Conservation (phyloP, 768 basidiomycete genomes). For the Auriscalpium vulgare region DNA sequence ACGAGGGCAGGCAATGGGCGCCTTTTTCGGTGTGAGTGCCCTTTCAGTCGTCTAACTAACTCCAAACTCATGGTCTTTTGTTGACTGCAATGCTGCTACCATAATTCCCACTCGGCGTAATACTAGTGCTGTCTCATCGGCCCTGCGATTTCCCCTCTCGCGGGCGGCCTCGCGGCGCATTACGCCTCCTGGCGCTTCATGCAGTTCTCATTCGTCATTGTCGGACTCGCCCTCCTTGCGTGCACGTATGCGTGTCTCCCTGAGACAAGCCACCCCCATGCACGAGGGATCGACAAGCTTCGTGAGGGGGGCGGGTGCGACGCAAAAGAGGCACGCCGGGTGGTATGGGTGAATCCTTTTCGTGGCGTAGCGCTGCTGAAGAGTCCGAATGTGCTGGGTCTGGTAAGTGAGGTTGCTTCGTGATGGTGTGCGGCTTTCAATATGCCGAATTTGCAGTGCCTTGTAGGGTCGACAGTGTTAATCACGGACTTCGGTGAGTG, state of each 20-base stretch:
- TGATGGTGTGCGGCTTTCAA: conserved; percentile 4
- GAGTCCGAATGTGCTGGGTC: conserved; percentile 48
- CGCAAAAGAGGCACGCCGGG: conserved; percentile 14
- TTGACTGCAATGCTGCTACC: too few relatives aligned
- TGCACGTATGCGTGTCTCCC: conserved; percentile 41
- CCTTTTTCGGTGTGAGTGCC: conserved; percentile 41
- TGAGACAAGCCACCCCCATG: conserved; percentile 58
- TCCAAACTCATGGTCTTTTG: background rate
- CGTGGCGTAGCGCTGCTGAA: conserved; percentile 40
- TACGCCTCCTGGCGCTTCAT: conserved; percentile 62
- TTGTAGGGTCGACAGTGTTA: conserved; percentile 27
- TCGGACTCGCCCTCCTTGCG: conserved; percentile 32
- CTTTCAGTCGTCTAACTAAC: background rate
- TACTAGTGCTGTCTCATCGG: conserved; percentile 46
- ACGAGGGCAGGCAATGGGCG: conserved; percentile 49
- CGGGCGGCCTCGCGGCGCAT: conserved; percentile 48
- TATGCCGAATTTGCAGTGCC: conserved; percentile 28
- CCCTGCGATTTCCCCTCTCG: conserved; percentile 51
- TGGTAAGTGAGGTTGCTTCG: conserved; percentile 32
- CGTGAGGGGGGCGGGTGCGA: conserved; percentile 2
- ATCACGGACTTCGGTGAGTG: conserved; percentile 29
- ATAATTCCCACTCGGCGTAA: too few relatives aligned
- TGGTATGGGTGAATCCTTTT: conserved; percentile 56
- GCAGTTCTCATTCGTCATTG: conserved; percentile 38
- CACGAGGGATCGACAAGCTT: conserved; percentile 43